Conservation (phyloP, 225 moss, liverwort and hornwort species). For the Physcomitrium patens region DNA sequence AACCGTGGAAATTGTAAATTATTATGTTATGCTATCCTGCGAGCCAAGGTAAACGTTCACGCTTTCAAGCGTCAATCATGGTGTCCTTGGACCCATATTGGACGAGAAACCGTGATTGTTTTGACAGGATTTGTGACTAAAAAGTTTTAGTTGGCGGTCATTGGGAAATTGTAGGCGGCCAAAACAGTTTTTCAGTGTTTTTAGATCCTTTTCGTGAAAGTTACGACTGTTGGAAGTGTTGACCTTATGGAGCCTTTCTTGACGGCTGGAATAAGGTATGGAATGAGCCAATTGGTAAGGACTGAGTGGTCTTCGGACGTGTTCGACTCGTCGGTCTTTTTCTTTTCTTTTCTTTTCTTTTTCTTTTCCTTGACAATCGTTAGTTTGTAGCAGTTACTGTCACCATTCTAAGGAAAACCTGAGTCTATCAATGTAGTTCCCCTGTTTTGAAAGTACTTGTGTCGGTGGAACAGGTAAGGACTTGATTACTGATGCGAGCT, state of each 20-base stretch:
- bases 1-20: conserved; percentile 13
- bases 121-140: conserved; percentile 25
- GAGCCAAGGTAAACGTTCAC: neutral
- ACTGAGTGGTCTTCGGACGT: neutral
- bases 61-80: neutral
- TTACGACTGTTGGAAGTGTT: neutral
- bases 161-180: neutral
- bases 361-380: neutral
- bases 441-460: conserved; percentile 24
- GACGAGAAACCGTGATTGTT: conserved; percentile 14
- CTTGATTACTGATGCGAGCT: conserved; percentile 87
- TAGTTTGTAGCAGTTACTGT: conserved; percentile 10
- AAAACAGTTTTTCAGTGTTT: neutral
- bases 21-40: conserved; percentile 4
- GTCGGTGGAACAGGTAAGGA: conserved; percentile 77
- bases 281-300: neutral
- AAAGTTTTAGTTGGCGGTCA: neutral
- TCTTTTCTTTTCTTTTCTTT: neutral
- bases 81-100: neutral
- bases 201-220: neutral
- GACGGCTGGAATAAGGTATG: neutral
- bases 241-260: neutral
- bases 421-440: neutral
- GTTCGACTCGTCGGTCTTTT: neutral
- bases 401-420: neutral